These are phyloP conservation scores for Cenchrus fungigraminus DNA, from an alignment of 176 grass and related monocot species.

Conservation along the genomic window DNA sequence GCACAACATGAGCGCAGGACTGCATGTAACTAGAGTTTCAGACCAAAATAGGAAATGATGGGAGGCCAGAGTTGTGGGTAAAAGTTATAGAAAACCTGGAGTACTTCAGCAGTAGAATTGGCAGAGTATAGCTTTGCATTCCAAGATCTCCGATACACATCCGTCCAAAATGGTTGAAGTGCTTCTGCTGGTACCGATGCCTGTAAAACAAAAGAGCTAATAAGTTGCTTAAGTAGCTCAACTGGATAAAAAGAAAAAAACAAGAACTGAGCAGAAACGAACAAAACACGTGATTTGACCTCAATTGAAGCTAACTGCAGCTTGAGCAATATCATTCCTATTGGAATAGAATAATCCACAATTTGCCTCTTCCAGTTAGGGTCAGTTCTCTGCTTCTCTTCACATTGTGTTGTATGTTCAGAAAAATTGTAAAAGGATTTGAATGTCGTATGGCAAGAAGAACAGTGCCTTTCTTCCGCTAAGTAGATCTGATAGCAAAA, in stretches of 20 bases:
- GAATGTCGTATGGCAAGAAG: constrained; percentile 86
- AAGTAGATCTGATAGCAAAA: constrained; percentile 79
- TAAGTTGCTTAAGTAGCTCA: constrained; percentile 36
- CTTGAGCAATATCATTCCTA: constrained; percentile 82
- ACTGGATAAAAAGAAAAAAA: background rate
- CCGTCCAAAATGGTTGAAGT: constrained; percentile 84
- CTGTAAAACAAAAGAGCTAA: constrained; percentile 53
- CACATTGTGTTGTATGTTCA: constrained; percentile 73
- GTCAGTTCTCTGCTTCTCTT: constrained; percentile 68
- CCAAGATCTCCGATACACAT: constrained; percentile 91
- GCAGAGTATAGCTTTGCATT: constrained; percentile 73
- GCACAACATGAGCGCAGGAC: background rate
- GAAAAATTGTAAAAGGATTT: constrained; percentile 75
- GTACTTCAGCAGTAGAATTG: constrained; percentile 64
- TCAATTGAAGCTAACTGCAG: constrained; percentile 76
- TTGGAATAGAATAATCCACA: constrained; percentile 59
- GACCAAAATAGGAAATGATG: background rate
- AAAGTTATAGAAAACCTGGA: constrained; percentile 63
- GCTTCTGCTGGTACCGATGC: constrained; percentile 80
- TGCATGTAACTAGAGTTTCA: constrained; percentile 13
- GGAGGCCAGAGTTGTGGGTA: constrained; percentile 27
- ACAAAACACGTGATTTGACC: constrained; percentile 47
- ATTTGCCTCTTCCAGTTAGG: constrained; percentile 70
- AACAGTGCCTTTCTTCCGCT: constrained; percentile 83
- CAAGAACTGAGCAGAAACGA: constrained; percentile 30